Conservation (phyloP, 106 monocot genomes). For the Allium cepa region DNA sequence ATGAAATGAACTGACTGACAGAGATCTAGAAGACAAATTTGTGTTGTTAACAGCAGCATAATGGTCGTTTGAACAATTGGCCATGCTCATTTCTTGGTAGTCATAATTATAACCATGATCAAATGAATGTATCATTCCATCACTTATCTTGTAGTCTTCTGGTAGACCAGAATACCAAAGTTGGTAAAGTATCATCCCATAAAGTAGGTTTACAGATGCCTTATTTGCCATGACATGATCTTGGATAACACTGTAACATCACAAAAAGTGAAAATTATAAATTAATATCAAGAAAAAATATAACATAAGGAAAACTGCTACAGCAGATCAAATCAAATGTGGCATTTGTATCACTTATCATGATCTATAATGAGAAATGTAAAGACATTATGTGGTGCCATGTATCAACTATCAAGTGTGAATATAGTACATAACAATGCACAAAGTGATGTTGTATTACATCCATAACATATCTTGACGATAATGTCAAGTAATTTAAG, state of each 20-base stretch:
- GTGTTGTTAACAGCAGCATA: constrained; percentile 21
- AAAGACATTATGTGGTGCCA: no score
- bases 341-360: no score
- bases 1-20: constrained; percentile 63
- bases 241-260: constrained; percentile 42
- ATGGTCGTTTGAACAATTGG: constrained; percentile 40
- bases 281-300: no score
- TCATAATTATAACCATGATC: constrained; percentile 9
- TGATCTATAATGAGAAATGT: no score
- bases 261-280: no score
- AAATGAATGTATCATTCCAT: constrained; percentile 9
- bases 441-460: no score
- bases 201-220: constrained; percentile 46
- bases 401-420: no score
- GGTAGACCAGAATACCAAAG: constrained; percentile 65
- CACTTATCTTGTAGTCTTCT: constrained; percentile 43
- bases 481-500: no score
- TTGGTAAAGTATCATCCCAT: constrained; percentile 65
- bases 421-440: no score
- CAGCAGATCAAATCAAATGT: no score
- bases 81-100: constrained; percentile 15
- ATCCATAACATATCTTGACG: no score
- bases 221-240: constrained; percentile 22
- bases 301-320: no score
- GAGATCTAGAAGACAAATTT: constrained; percentile 12